Conservation (phyloP, 306 rosid species). For the Lotus japonicus region DNA sequence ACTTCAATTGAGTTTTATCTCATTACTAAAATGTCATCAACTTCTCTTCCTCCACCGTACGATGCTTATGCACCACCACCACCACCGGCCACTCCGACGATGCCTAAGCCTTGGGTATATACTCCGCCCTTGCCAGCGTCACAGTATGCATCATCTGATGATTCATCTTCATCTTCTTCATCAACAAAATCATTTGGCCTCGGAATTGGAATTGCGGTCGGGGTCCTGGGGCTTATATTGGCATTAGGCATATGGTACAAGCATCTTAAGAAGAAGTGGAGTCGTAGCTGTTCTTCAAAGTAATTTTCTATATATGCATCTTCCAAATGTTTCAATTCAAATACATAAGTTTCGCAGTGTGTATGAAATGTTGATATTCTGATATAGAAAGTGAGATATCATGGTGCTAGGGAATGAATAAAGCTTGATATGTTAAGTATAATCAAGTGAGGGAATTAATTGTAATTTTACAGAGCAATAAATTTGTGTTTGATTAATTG, state of each 20-base stretch:
- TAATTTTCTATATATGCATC: neutral
- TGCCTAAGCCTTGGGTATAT: neutral
- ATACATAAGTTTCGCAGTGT: too few relatives aligned
- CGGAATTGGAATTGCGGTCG: slow-evolving; percentile 9
- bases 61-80: too few relatives aligned
- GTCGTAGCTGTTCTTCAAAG: neutral
- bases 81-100: neutral
- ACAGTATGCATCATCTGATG: neutral
- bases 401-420: too few relatives aligned
- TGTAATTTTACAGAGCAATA: too few relatives aligned
- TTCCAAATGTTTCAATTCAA: neutral
- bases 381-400: too few relatives aligned
- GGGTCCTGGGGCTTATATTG: slow-evolving; percentile 10
- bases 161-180: neutral
- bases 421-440: too few relatives aligned
- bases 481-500: too few relatives aligned
- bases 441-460: too few relatives aligned
- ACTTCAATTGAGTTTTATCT: neutral
- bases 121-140: neutral
- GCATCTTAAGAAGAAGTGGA: slow-evolving; percentile 7
- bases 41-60: neutral
- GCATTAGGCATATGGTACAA: slow-evolving; percentile 8
- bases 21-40: neutral
- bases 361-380: too few relatives aligned
- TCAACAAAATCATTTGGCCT: slow-evolving; percentile 6